Percentiles rank a stretch among this genome's conserved stretches.
phyloP scores from a whole-genome alignment of 768 basidiomycete genomes.

The Trametes meyenii region DNA sequence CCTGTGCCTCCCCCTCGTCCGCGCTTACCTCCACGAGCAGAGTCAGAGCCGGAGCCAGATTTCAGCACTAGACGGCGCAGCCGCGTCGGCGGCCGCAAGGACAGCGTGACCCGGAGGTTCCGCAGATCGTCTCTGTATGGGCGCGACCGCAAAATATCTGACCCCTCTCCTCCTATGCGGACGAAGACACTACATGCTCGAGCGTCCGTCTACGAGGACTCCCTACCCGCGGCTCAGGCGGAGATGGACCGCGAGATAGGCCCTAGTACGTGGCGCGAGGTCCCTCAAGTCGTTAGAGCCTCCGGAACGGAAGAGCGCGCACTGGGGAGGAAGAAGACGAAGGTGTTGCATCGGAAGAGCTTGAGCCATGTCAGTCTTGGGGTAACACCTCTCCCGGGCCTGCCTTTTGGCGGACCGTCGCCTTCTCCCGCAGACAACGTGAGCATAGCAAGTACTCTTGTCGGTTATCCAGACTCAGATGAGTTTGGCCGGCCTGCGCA shows the following conservation, averaged over 20 bases:
- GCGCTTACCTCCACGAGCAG: background rate
- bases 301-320: slow-evolving; percentile 9
- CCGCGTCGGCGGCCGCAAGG: slow-evolving; percentile 8
- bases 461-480: slow-evolving; percentile 6
- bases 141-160: slow-evolving; percentile 20
- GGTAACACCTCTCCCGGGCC: slow-evolving; percentile 30
- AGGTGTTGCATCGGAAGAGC: slow-evolving; percentile 27
- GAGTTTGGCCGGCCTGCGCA: slow-evolving; percentile 11
- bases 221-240: background rate
- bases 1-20: slow-evolving; percentile 15
- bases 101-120: slow-evolving; percentile 14
- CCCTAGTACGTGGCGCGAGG: background rate
- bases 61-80: slow-evolving; percentile 11
- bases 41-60: slow-evolving; percentile 22
- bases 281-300: slow-evolving; percentile 11
- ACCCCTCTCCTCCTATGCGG: slow-evolving; percentile 16
- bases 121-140: slow-evolving; percentile 11
- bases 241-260: background rate
- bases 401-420: slow-evolving; percentile 25
- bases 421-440: slow-evolving; percentile 27
- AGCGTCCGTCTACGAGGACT: slow-evolving; percentile 2
- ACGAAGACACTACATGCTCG: slow-evolving; percentile 1
- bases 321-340: slow-evolving; percentile 10
- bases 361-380: slow-evolving; percentile 33
- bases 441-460: slow-evolving; percentile 29